These are phyloP conservation scores for Saccharomycopsis selenospora DNA, from an alignment of 805 yeast genomes.

Conservation along the genomic window DNA sequence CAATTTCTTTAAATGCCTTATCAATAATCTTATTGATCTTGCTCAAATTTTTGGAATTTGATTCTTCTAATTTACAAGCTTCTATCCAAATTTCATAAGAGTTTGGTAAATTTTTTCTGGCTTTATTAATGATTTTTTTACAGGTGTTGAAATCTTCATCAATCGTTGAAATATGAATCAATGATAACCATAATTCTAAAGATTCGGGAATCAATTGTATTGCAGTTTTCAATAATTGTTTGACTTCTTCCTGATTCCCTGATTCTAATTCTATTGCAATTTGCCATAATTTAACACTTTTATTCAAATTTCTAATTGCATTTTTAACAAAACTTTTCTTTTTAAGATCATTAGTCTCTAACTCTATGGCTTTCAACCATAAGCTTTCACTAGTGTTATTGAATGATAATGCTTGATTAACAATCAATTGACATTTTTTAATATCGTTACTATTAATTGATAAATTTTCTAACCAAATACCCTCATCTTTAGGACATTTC, in stretches of 20 bases:
- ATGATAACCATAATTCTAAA: slow-evolving; percentile 57
- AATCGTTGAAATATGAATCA: slow-evolving; percentile 39
- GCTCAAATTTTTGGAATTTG: slow-evolving; percentile 33
- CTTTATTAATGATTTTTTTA: slow-evolving; percentile 46
- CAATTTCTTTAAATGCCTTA: slow-evolving; percentile 41
- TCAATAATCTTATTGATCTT: slow-evolving; percentile 42
- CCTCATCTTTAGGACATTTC: slow-evolving; percentile 57
- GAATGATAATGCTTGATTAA: slow-evolving; percentile 55
- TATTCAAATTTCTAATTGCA: slow-evolving; percentile 62
- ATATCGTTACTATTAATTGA: slow-evolving; percentile 45
- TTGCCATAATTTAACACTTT: slow-evolving; percentile 59
- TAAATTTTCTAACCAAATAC: slow-evolving; percentile 77
- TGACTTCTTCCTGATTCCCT: slow-evolving; percentile 39
- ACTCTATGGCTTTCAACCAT: slow-evolving; percentile 66
- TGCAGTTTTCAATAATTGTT: slow-evolving; percentile 55
- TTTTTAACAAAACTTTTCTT: slow-evolving; percentile 57
- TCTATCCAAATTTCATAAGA: slow-evolving; percentile 58
- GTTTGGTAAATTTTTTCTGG: slow-evolving; percentile 46
- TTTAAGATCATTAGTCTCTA: slow-evolving; percentile 52
- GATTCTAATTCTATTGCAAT: slow-evolving; percentile 53
- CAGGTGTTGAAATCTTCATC: slow-evolving; percentile 40
- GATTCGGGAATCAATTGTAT: slow-evolving; percentile 59
- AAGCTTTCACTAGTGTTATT: slow-evolving; percentile 50
- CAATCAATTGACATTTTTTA: slow-evolving; percentile 46
- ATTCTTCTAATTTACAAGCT: slow-evolving; percentile 63